These are phyloP conservation scores for Pseudozyma hubeiensis DNA, from an alignment of 1,284 basidiomycete species.

Conservation along the genomic window DNA sequence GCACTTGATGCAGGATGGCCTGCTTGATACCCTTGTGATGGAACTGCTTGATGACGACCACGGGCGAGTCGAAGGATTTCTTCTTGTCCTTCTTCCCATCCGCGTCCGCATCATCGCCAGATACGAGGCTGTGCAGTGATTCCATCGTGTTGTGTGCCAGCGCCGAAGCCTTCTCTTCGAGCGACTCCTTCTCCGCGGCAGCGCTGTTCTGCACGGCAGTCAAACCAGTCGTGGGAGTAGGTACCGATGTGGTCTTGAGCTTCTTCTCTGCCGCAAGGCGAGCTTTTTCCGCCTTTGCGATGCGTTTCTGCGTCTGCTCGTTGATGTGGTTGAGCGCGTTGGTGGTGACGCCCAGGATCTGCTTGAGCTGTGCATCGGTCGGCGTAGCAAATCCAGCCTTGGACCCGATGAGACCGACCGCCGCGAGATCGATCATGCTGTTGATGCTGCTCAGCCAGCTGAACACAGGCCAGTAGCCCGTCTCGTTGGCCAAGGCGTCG, in stretches of 20 bases:
- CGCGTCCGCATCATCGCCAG: not conserved
- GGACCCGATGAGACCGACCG: constrained; percentile 91
- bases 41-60: constrained; percentile 63
- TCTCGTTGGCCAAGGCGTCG: constrained; percentile 79
- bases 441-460: constrained; percentile 87
- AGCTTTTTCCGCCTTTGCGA: constrained; percentile 51
- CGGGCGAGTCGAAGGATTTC: constrained; percentile 46
- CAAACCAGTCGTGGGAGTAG: constrained; percentile 11
- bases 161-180: constrained; percentile 36
- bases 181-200: constrained; percentile 14
- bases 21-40: constrained; percentile 70
- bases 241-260: constrained; percentile 7
- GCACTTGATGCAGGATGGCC: constrained; percentile 79
- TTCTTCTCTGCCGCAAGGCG: constrained; percentile 44
- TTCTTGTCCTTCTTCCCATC: constrained; percentile 14
- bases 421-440: constrained; percentile 89
- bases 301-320: constrained; percentile 56
- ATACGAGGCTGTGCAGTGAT: constrained; percentile 25
- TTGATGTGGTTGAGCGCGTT: constrained; percentile 78
- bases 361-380: constrained; percentile 84
- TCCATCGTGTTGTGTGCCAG: constrained; percentile 27
- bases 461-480: constrained; percentile 76
- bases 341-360: constrained; percentile 82
- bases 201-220: constrained; percentile 2
- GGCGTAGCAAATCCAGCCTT: constrained; percentile 90